Conservation (phyloP, 2,329 filamentous ascomycete genomes). For the Epichloe hybrida region DNA sequence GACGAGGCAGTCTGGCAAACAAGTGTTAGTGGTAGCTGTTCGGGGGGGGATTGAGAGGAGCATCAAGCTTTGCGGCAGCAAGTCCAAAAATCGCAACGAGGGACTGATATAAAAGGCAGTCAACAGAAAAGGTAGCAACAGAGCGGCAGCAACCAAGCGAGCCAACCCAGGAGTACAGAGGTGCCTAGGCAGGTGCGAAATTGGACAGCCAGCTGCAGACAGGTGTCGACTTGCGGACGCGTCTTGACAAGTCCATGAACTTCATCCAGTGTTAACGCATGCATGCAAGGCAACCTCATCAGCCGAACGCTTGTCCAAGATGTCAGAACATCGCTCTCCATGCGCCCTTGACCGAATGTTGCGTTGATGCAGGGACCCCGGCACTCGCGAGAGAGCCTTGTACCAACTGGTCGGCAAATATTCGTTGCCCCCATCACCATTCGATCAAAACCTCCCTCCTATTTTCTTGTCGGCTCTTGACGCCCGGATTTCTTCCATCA, state of each 20-base stretch:
- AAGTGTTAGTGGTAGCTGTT: slow-evolving; percentile 8
- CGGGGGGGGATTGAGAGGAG: too few species aligned
- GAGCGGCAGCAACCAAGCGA: background rate
- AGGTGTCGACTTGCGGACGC: background rate
- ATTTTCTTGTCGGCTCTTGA: background rate
- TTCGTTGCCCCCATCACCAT: background rate
- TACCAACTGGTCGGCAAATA: background rate
- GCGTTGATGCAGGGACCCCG: background rate
- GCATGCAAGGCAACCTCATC: too few species aligned
- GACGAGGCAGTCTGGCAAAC: slow-evolving; percentile 19
- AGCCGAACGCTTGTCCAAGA: too few species aligned
- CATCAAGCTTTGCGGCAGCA: background rate
- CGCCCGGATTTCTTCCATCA: background rate
- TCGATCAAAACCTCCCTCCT: background rate
- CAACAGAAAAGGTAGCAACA: background rate
- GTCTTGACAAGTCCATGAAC: background rate
- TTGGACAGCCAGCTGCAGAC: background rate
- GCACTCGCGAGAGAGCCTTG: background rate
- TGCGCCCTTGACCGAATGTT: background rate
- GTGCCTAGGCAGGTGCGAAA: background rate
- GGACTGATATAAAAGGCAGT: background rate
- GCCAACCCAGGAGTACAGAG: background rate
- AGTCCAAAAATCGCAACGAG: background rate
- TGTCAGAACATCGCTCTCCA: too few species aligned
- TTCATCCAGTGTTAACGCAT: too few species aligned